Conservation (phyloP, 2,329 filamentous ascomycete genomes). For the Diaporthe vaccinii region DNA sequence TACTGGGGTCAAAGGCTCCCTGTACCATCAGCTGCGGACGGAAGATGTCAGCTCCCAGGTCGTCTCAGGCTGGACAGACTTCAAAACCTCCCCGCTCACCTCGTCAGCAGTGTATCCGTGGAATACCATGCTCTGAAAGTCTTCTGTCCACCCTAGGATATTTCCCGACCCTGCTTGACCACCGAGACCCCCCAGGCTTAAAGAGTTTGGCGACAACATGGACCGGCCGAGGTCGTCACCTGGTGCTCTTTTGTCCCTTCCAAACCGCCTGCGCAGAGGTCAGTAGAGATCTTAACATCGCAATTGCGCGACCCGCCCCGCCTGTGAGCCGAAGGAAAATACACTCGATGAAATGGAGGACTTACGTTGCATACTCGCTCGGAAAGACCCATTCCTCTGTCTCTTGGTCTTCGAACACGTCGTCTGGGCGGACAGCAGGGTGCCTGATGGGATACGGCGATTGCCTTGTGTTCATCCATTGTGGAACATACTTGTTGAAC, state of each 20-base stretch:
- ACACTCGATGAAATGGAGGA: not conserved
- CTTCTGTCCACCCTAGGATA: not conserved
- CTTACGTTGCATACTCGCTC: conserved; percentile 17
- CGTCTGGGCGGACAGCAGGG: conserved; percentile 12
- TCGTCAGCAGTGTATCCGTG: conserved; percentile 11
- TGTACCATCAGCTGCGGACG: not conserved
- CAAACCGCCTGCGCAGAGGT: not conserved
- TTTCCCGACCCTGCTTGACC: too few species aligned
- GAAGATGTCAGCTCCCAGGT: not conserved
- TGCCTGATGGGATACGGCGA: not conserved
- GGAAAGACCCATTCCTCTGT: not conserved
- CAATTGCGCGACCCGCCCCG: not conserved
- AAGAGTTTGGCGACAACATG: conserved; percentile 1
- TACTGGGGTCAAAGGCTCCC: conserved; percentile 7
- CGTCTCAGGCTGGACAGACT: too few species aligned
- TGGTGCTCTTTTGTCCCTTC: not conserved
- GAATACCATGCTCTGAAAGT: not conserved
- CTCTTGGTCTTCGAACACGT: not conserved
- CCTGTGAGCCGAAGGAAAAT: not conserved
- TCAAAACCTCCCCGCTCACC: not conserved
- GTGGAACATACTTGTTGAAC: not conserved
- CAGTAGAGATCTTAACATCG: not conserved
- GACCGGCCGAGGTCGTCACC: not conserved
- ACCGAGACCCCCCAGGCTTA: not conserved
- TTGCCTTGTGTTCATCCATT: not conserved